Evolutionary conservation across 257 asterid genomes (phyloP).

Genomic region (Ophiorrhiza pumila): DNA sequence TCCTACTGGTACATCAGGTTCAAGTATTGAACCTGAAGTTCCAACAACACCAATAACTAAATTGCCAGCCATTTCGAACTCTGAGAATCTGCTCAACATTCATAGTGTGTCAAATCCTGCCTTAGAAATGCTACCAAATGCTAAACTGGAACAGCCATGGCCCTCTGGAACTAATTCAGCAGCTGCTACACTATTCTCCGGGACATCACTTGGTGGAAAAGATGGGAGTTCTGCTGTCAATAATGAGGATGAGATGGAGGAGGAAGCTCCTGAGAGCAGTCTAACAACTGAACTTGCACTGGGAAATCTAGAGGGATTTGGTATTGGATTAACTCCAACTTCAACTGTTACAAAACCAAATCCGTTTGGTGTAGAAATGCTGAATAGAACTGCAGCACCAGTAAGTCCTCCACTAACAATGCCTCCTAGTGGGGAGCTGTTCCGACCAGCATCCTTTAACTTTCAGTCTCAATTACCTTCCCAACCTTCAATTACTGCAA

Average conservation of each 20-base stretch:
- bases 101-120: constrained; percentile 29
- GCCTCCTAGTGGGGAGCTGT: constrained; percentile 62
- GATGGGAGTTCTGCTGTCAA: constrained; percentile 36
- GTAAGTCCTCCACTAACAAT: constrained; percentile 36
- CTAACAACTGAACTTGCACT: constrained; percentile 44
- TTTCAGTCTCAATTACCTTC: constrained; percentile 58
- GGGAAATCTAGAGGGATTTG: constrained; percentile 68
- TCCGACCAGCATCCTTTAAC: constrained; percentile 87
- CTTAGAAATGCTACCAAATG: constrained; percentile 29
- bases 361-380: constrained; percentile 60
- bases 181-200: constrained; percentile 34
- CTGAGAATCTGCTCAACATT: constrained; percentile 35
- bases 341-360: constrained; percentile 43
- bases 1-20: constrained; percentile 25
- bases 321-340: constrained; percentile 52
- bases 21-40: constrained; percentile 28
- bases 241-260: constrained; percentile 97
- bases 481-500: constrained; percentile 42
- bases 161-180: constrained; percentile 29
- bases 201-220: constrained; percentile 31
- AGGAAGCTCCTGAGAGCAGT: constrained; percentile 80
- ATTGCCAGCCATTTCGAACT: constrained; percentile 26
- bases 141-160: constrained; percentile 29
- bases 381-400: constrained; percentile 36
- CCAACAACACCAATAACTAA: constrained; percentile 30